phyloP scores from a whole-genome alignment of 768 basidiomycete species.

The Suillus ampliporus region DNA sequence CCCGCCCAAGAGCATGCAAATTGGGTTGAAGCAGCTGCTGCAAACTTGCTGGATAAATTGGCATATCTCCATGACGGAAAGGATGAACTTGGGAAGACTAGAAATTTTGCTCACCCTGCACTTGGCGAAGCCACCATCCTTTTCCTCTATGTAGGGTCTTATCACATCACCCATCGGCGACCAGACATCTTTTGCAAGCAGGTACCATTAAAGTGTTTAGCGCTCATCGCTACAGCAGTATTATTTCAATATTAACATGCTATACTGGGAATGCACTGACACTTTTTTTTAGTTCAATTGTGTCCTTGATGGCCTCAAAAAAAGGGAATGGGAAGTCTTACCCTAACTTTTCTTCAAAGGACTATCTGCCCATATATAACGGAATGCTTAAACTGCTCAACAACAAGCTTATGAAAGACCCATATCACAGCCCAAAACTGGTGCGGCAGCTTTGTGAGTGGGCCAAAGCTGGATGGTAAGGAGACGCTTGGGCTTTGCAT shows the following conservation, averaged over 20 bases:
- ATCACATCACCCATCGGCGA: background rate
- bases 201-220: background rate
- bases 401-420: background rate
- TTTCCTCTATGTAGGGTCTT: background rate
- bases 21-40: background rate
- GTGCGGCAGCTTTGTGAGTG: background rate
- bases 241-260: background rate
- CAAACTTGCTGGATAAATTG: background rate
- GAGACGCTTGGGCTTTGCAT: background rate
- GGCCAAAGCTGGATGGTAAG: background rate
- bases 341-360: background rate
- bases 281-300: conserved; percentile 4
- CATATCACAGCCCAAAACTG: background rate
- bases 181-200: background rate
- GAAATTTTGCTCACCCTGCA: background rate
- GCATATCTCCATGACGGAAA: background rate
- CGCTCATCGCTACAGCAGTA: background rate
- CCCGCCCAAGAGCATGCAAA: background rate
- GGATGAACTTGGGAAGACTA: background rate
- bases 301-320: background rate
- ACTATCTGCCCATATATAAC: background rate
- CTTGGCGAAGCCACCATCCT: background rate
- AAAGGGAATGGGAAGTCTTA: background rate
- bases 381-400: background rate
- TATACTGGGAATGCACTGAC: background rate